Base-by-base conservation (phyloP, 257 asterid species). In the Hygrophila difformis region DNA sequence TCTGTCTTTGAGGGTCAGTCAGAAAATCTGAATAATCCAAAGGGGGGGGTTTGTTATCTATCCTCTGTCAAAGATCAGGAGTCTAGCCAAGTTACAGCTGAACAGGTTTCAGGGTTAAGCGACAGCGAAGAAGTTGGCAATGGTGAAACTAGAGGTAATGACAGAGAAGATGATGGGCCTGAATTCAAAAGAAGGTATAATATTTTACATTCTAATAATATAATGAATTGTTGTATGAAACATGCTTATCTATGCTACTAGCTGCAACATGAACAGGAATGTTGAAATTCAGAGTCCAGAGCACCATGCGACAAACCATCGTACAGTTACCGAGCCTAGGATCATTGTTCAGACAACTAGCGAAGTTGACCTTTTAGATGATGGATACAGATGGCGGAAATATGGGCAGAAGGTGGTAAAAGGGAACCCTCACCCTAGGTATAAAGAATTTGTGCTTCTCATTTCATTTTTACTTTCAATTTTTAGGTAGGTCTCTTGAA, bases 381-480 rank as follows among this genome's bases (percentile, higher is more conserved):
- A 88, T 63, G 97, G 97, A 44, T 88, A 71, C 46, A 82, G 89
- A 63, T 84, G 97, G 95, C 63, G 93, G 20, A 88, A 88, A 41
- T 88, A 88, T 60, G 97, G 97, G 33, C 95, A 88, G 81, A 88
- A 88, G 71, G 93, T 88, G 49, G 94, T 88, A 40, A 84, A 88
- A 78, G 97, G 97, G 55, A 88, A 84, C 55, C 97, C 95, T 47
- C 65, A 88, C 41, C 97, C 97, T 33, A 81, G 97, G 97, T 84
- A 38, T 57, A 33, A 38, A n/a, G n/a, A n/a, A n/a, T n/a, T n/a
- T n/a, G n/a, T n/a, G n/a, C n/a, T n/a, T n/a, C n/a, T n/a, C n/a
- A n/a, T n/a, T n/a, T n/a, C n/a, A n/a, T n/a, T n/a, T n/a, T n/a
- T n/a, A n/a, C n/a, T n/a, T n/a, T n/a, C n/a, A n/a, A n/a, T n/a